These are phyloP conservation scores for Nothophoma quercina DNA, from an alignment of 2,329 filamentous ascomycete genomes.

Conservation along the genomic window DNA sequence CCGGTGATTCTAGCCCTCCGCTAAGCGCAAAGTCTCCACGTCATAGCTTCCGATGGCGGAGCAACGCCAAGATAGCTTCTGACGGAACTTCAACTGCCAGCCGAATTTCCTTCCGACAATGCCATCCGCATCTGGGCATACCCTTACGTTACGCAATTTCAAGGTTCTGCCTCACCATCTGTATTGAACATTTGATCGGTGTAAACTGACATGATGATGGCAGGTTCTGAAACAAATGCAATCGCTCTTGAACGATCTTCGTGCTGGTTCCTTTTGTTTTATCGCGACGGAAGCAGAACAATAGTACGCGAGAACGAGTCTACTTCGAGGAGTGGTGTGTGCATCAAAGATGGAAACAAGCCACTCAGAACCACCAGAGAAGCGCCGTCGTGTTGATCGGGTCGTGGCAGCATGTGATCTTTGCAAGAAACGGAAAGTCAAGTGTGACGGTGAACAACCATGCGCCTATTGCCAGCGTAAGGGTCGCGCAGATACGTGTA, in stretches of 20 bases:
- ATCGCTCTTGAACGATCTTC: not conserved
- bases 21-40: conserved; percentile 12
- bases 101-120: conserved; percentile 7
- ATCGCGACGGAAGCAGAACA: not conserved
- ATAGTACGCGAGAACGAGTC: not conserved
- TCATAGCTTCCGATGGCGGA: conserved; percentile 13
- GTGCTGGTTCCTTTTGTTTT: not conserved
- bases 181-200: not conserved
- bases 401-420: conserved; percentile 42
- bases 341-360: not conserved
- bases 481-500: conserved; percentile 51
- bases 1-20: conserved; percentile 1
- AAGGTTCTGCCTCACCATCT: conserved; percentile 5
- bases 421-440: conserved; percentile 51
- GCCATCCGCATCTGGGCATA: conserved; percentile 9
- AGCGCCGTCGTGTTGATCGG: conserved; percentile 36
- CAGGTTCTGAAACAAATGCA: not conserved
- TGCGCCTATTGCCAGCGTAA: conserved; percentile 58
- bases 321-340: not conserved
- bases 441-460: conserved; percentile 60
- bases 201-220: conserved; percentile 3
- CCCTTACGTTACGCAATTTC: conserved; percentile 15
- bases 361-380: conserved; percentile 21
- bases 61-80: not conserved
- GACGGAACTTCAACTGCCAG: conserved; percentile 2